A percentile compares a stretch with the other conserved stretches of the same genome.
Conservation (phyloP, 192 early-diverging fungal genomes). For the Podila horticola region DNA sequence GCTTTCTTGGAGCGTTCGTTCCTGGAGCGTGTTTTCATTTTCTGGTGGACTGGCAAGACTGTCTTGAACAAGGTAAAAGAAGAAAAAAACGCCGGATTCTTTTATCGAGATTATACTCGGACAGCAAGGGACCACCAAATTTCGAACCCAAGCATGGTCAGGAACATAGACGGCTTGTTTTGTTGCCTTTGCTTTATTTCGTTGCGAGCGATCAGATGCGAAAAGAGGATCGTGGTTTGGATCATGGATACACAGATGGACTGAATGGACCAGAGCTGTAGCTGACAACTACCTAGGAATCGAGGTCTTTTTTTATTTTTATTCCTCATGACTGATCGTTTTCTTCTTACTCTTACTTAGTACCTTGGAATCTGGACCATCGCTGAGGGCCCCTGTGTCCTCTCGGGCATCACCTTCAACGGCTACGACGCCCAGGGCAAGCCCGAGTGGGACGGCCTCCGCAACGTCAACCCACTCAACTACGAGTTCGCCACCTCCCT, state of each 20-base stretch:
- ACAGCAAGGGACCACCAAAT: too few relatives aligned
- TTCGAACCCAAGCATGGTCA: too few relatives aligned
- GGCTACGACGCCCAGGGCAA: slow-evolving; percentile 57
- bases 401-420: slow-evolving; percentile 68
- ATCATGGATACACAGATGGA: not conserved
- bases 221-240: too few relatives aligned
- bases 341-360: slow-evolving; percentile 20
- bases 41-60: slow-evolving; percentile 63
- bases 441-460: slow-evolving; percentile 61
- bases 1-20: slow-evolving; percentile 52
- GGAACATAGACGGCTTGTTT: too few relatives aligned
- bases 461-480: slow-evolving; percentile 58
- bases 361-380: slow-evolving; percentile 74
- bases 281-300: too few relatives aligned
- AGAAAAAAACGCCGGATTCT: too few relatives aligned
- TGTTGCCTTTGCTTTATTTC: too few relatives aligned
- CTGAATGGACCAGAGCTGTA: not conserved
- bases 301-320: not conserved
- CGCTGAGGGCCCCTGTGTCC: slow-evolving; percentile 63
- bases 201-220: too few relatives aligned
- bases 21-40: slow-evolving; percentile 44
- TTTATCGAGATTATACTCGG: too few relatives aligned
- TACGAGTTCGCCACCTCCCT: slow-evolving; percentile 66
- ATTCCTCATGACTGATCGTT: not conserved
- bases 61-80: slow-evolving; percentile 57